Evolutionary conservation across 1,284 basidiomycete genomes (phyloP).

Genomic region (Fomitopsis palustris): DNA sequence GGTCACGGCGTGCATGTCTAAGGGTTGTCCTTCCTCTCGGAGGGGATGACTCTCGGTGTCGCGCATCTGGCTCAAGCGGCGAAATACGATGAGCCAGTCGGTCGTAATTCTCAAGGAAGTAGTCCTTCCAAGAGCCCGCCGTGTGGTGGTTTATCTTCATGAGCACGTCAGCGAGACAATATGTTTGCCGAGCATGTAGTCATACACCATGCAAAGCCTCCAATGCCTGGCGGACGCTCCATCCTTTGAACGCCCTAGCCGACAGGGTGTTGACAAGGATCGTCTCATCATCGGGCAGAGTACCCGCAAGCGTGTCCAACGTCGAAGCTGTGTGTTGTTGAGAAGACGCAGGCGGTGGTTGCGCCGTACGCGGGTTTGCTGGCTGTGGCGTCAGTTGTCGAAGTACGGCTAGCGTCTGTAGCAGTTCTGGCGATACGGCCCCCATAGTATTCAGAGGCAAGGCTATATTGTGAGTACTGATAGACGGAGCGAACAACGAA

Average conservation of each 20-base stretch:
- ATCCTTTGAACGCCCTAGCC: slow-evolving; percentile 30
- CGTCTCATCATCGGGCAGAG: slow-evolving; percentile 46
- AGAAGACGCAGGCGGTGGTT: background rate
- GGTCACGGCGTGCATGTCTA: background rate
- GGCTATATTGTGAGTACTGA: no score
- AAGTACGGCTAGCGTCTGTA: background rate
- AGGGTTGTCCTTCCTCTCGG: background rate
- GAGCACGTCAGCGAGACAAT: slow-evolving; percentile 41
- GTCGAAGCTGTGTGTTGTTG: background rate
- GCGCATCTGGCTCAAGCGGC: background rate
- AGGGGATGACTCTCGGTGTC: background rate
- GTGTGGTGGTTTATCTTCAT: slow-evolving; percentile 40
- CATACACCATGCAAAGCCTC: slow-evolving; percentile 42
- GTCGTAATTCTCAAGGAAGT: slow-evolving; percentile 55
- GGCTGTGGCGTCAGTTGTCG: background rate
- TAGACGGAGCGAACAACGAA: no score
- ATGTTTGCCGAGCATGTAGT: slow-evolving; percentile 19
- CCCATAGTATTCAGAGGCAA: no score
- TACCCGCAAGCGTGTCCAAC: slow-evolving; percentile 39
- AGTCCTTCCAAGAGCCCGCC: slow-evolving; percentile 63
- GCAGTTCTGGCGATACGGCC: background rate
- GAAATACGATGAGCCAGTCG: background rate
- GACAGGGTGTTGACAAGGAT: slow-evolving; percentile 43
- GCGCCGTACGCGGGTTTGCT: background rate
- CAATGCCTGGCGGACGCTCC: slow-evolving; percentile 37